A percentile compares a stretch with the other conserved stretches of the same genome.
Evolutionary conservation across 495 filamentous ascomycete genomes (phyloP).

Genomic region (Aspergillus bertholletiae): DNA sequence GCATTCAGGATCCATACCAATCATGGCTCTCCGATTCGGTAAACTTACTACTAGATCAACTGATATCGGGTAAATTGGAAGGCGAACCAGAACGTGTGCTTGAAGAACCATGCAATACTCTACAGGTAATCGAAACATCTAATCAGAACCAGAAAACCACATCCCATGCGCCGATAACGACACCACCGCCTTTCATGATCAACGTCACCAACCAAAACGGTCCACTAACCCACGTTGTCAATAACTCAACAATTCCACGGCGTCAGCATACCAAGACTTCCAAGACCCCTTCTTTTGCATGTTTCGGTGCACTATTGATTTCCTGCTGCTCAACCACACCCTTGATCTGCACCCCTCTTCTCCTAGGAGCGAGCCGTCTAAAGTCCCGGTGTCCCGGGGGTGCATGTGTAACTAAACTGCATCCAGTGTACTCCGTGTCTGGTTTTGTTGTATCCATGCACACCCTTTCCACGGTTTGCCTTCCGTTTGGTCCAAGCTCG

Average conservation of each 20-base stretch:
- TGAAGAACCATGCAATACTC: background rate
- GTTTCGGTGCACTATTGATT: constrained; percentile 15
- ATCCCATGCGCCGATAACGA: background rate
- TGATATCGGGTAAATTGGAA: background rate
- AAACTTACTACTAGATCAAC: background rate
- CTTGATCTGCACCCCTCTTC: constrained; percentile 2
- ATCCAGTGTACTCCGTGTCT: background rate
- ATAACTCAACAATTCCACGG: constrained; percentile 1
- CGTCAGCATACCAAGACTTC: constrained; percentile 7
- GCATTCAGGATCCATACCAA: background rate
- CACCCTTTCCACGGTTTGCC: background rate
- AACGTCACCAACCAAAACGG: constrained; percentile 9
- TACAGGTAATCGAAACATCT: background rate
- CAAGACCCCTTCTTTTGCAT: constrained; percentile 15
- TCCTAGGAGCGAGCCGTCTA: background rate
- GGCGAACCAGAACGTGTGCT: background rate
- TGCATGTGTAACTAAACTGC: background rate
- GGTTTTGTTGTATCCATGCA: background rate
- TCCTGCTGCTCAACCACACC: background rate
- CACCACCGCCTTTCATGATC: background rate
- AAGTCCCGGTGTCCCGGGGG: background rate
- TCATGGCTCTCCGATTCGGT: background rate
- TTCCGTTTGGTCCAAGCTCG: background rate
- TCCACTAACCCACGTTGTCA: constrained; percentile 21
- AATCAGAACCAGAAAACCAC: background rate